These are phyloP conservation scores for Penicillium alfredii DNA, from an alignment of 495 filamentous ascomycete genomes.

Conservation along the genomic window DNA sequence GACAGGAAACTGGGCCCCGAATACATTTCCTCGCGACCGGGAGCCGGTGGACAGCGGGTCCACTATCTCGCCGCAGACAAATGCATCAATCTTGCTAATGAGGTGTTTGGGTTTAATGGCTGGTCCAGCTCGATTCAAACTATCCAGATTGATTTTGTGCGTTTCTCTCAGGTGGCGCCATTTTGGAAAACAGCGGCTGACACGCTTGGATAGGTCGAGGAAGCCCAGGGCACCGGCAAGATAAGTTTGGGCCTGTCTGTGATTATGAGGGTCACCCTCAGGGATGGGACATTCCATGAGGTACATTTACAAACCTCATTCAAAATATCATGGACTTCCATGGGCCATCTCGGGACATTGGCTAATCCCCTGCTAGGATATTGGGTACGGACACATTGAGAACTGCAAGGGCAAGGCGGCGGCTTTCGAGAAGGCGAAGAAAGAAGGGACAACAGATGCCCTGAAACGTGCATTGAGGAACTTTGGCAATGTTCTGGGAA, in stretches of 20 bases:
- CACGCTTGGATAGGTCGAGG: constrained; percentile 68
- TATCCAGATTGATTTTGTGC: constrained; percentile 84
- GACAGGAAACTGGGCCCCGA: constrained; percentile 96
- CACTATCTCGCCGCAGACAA: constrained; percentile 92
- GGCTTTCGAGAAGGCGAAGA: constrained; percentile 96
- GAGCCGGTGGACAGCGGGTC: constrained; percentile 74
- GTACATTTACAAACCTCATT: too few species aligned
- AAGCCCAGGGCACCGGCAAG: constrained; percentile 55
- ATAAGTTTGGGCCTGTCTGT: constrained; percentile 80
- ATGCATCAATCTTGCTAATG: constrained; percentile 91
- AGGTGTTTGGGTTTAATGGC: constrained; percentile 98
- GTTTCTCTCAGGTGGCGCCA: too few species aligned
- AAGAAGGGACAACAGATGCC: constrained; percentile 92
- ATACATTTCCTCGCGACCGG: constrained; percentile 80
- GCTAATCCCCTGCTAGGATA: constrained; percentile 50
- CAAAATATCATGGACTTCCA: too few species aligned
- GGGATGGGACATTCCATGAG: constrained; percentile 91
- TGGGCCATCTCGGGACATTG: neutral
- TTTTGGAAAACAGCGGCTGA: too few species aligned
- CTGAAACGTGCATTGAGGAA: constrained; percentile 83
- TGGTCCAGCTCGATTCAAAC: constrained; percentile 90
- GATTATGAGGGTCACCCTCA: constrained; percentile 79
- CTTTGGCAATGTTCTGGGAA: constrained; percentile 94
- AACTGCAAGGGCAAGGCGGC: constrained; percentile 91
- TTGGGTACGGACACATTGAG: constrained; percentile 92